Evolutionary conservation across 2,329 filamentous ascomycete species (phyloP).

Genomic region (Exophiala phaeomuriformis): DNA sequence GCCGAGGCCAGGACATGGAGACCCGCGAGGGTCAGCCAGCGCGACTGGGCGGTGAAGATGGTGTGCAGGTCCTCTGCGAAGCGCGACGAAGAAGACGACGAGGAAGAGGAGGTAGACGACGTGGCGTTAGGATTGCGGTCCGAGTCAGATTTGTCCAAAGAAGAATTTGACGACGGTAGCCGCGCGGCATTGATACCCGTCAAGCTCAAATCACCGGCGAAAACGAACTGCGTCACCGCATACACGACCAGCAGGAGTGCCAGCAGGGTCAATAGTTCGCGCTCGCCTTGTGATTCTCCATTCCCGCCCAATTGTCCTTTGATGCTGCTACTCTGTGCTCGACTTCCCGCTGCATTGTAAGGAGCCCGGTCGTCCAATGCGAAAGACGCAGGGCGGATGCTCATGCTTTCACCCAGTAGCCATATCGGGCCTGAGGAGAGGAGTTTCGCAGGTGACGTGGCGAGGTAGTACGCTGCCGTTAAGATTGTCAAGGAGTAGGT

Average conservation of each 20-base stretch:
- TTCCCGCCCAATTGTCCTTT: background rate
- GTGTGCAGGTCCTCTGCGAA: constrained; percentile 21
- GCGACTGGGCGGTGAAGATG: constrained; percentile 20
- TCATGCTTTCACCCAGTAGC: constrained; percentile 25
- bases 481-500: constrained; percentile 19
- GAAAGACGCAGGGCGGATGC: constrained; percentile 19
- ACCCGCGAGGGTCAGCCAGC: constrained; percentile 20
- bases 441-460: constrained; percentile 16
- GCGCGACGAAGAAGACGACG: constrained; percentile 4
- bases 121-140: background rate
- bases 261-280: constrained; percentile 21
- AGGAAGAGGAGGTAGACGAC: background rate
- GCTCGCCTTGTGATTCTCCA: background rate
- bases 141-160: background rate
- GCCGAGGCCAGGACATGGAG: constrained; percentile 19
- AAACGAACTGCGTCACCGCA: constrained; percentile 19
- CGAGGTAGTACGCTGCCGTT: constrained; percentile 20
- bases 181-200: background rate
- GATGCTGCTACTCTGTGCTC: too few species aligned
- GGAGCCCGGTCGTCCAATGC: constrained; percentile 5
- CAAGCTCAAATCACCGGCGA: constrained; percentile 21
- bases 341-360: background rate
- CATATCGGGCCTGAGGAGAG: constrained; percentile 23
- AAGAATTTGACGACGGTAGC: constrained; percentile 2
- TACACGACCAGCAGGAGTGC: constrained; percentile 16